Base-by-base conservation (phyloP, 2,329 filamentous ascomycete species). In the Penicillium sp. region DNA sequence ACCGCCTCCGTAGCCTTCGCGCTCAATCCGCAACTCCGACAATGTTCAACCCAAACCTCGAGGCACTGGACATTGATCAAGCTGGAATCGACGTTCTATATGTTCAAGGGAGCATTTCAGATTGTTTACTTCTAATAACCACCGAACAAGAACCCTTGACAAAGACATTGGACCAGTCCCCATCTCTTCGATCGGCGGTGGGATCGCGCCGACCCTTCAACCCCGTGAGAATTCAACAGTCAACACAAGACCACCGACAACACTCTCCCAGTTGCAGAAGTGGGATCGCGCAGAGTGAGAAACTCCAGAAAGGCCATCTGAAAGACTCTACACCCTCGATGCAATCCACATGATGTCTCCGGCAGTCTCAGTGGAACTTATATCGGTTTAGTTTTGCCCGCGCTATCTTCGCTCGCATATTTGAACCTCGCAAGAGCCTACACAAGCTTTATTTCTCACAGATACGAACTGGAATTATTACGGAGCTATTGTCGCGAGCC, bases 261-360 rank as follows among this genome's bases (percentile, higher is more conserved):
- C 35, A 40, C 25, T 25, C 13, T 29, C 39, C 32, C 27, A 35
- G 29, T 32, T 15, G 21, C 7, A 39, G 4, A 44, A n/a, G 27
- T 16, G 29, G 21, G 40, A 35, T 39, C 21, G 27, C 47, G 9
- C 35, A 32, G 27, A 37, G 31, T 27, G 6, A 4, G 10, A 34
- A 42, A 29, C 12, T 3, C 6, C 18, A 29, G 3, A 21, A 47
- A 18, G 32, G 21, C 7, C 45, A 39, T 10, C 38, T 46, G 12
- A 42, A 51, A 18, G 13, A 48, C 34, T 6, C 2, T 18, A 31
- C 15, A 21, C 15, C n/a, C 18, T 49, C 37, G 31, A 58, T 55
- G 31, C 48, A 48, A 54, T 51, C 31, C 40, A 44, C 57, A 64
- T 60, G 46, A 64, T 63, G 61, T 54, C 49, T 59, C 49, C 49